Evolutionary conservation across 345 rosid species (phyloP).

Genomic region (Citrus unshiu): DNA sequence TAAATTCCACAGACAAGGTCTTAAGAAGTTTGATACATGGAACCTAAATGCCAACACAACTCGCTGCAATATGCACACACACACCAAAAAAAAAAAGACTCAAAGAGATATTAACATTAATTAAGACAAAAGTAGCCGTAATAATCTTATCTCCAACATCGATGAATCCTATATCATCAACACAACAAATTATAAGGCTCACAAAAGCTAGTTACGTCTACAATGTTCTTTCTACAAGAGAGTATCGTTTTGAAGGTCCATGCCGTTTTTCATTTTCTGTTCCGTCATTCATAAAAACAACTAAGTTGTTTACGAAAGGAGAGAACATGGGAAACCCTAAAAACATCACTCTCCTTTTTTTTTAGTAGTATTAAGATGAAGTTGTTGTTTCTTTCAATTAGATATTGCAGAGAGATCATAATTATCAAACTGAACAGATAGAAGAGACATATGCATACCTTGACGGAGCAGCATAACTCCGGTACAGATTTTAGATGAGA

Average conservation of each 20-base stretch:
- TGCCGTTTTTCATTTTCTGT: not conserved
- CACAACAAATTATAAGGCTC: not conserved
- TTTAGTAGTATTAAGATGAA: no score
- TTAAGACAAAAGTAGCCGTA: not conserved
- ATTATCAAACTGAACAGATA: not conserved
- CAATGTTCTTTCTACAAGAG: not conserved
- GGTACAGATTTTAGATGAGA: slow-evolving; percentile 66
- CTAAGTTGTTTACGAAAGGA: no score
- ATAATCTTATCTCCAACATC: not conserved
- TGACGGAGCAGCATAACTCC: slow-evolving; percentile 68
- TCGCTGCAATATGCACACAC: no score
- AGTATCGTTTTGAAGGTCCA: not conserved
- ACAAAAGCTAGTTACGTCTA: not conserved
- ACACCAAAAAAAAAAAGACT: no score
- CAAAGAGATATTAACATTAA: no score
- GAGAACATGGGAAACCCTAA: no score
- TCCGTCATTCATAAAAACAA: not conserved
- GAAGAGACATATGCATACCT: slow-evolving; percentile 32
- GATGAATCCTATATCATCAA: not conserved
- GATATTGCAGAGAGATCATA: not conserved
- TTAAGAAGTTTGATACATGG: no score
- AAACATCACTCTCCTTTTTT: no score
- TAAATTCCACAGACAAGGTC: no score
- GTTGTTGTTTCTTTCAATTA: not conserved
- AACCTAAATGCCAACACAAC: no score